A percentile compares a stretch with the other conserved stretches of the same genome.
phyloP scores from a whole-genome alignment of 208 protist species.

The Acanthamoeba lenticulata region DNA sequence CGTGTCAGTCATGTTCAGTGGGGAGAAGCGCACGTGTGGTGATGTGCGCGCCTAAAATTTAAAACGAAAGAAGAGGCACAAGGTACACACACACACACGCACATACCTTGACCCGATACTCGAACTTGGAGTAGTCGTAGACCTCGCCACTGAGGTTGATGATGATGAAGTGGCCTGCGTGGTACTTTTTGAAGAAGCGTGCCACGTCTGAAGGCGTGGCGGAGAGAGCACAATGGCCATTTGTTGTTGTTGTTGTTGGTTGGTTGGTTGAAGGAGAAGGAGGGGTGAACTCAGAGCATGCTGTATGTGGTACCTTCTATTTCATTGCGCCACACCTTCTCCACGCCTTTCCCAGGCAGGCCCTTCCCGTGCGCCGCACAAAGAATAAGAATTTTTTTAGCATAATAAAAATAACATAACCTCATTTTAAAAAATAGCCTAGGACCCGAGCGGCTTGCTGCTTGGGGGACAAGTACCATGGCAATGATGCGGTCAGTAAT shows the following conservation, averaged over 20 bases:
- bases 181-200: slow-evolving; percentile 51
- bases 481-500: slow-evolving; percentile 85
- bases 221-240: background rate
- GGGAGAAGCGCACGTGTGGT: background rate
- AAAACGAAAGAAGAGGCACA: background rate
- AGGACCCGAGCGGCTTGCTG: too few species aligned
- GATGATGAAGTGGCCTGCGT: background rate
- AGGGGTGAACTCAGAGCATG: background rate
- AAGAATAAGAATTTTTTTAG: background rate
- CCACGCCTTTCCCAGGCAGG: background rate
- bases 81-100: too few species aligned
- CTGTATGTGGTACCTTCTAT: background rate
- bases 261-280: background rate
- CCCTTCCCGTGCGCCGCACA: background rate
- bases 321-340: slow-evolving; percentile 52
- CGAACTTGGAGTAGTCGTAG: slow-evolving; percentile 60
- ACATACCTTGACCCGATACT: slow-evolving; percentile 42
- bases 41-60: background rate
- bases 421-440: background rate
- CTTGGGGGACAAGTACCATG: slow-evolving; percentile 68
- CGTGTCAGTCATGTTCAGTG: background rate
- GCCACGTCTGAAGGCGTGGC: slow-evolving; percentile 13
- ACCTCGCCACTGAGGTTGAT: slow-evolving; percentile 53
- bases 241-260: background rate
- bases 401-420: slow-evolving; percentile 39